Conservation (phyloP, 306 rosid genomes). For the Gastrolobium villosum region DNA sequence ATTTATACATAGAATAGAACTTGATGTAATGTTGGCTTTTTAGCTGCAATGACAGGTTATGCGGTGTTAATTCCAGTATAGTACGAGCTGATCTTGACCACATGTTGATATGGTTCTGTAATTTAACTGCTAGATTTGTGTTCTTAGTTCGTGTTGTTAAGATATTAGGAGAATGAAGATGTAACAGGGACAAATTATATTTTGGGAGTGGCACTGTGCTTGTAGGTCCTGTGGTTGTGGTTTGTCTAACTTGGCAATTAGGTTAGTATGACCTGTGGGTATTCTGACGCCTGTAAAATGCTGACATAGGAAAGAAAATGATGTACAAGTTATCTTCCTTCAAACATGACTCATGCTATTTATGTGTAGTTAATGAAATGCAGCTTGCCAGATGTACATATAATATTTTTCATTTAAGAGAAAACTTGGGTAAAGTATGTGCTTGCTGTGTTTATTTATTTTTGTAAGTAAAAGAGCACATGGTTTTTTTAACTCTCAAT, state of each 20-base stretch:
- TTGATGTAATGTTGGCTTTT: slow-evolving; percentile 44
- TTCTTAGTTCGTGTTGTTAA: slow-evolving; percentile 43
- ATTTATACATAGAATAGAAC: neutral
- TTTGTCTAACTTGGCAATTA: slow-evolving; percentile 69
- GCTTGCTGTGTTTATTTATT: neutral
- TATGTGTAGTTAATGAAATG: slow-evolving; percentile 50
- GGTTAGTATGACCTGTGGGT: slow-evolving; percentile 69
- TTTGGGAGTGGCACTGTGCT: slow-evolving; percentile 51
- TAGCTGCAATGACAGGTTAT: slow-evolving; percentile 58
- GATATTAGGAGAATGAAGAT: slow-evolving; percentile 47
- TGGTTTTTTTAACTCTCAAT: neutral
- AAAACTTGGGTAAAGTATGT: neutral
- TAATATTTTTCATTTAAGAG: neutral
- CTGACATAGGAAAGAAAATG: slow-evolving; percentile 51
- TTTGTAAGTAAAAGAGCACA: neutral
- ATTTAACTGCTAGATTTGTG: slow-evolving; percentile 40
- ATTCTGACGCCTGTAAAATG: slow-evolving; percentile 68
- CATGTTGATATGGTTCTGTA: slow-evolving; percentile 58
- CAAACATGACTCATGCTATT: slow-evolving; percentile 48
- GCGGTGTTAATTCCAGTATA: slow-evolving; percentile 49
- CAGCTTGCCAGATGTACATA: slow-evolving; percentile 46
- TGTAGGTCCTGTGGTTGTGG: slow-evolving; percentile 41
- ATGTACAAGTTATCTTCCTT: slow-evolving; percentile 56
- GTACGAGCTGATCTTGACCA: slow-evolving; percentile 46
- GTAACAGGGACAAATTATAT: slow-evolving; percentile 57